Percentiles rank a stretch among this genome's conserved stretches.
These are phyloP conservation scores for Kuraishia floccosa DNA, from an alignment of 805 yeast genomes.

Conservation along the genomic window DNA sequence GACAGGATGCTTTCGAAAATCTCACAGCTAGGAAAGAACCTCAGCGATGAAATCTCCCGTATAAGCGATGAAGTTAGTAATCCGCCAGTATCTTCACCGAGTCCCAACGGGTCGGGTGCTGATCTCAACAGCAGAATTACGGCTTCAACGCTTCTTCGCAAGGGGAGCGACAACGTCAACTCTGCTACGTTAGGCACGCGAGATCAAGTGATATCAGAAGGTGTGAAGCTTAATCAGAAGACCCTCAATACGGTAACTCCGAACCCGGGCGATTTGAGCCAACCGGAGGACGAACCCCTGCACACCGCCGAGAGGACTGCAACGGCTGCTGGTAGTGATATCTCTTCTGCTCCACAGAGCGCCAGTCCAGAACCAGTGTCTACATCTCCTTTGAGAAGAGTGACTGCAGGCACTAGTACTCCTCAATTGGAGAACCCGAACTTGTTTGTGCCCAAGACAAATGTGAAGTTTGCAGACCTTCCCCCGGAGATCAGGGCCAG, in stretches of 20 bases:
- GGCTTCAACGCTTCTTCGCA: conserved; percentile 3
- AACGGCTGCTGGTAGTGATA: background rate
- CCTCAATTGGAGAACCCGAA: conserved; percentile 1
- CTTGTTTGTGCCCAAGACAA: conserved; percentile 1
- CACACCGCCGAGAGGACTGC: background rate
- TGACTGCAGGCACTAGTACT: no score
- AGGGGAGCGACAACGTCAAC: conserved; percentile 2
- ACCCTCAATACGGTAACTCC: conserved; percentile 34
- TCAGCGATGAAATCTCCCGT: conserved; percentile 44
- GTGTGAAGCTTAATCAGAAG: conserved; percentile 8
- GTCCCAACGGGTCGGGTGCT: conserved; percentile 25
- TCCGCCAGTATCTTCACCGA: conserved; percentile 5
- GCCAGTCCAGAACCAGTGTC: conserved; percentile 2
- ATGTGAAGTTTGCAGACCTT: conserved; percentile 23
- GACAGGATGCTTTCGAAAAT: conserved; percentile 39
- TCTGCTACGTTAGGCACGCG: background rate
- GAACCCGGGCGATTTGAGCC: conserved; percentile 28
- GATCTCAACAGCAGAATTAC: conserved; percentile 4
- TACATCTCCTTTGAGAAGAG: conserved; percentile 3
- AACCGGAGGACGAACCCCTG: conserved; percentile 30
- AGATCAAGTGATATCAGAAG: background rate
- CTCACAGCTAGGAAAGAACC: conserved; percentile 51
- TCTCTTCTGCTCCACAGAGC: conserved; percentile 2
- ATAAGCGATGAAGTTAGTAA: conserved; percentile 18
- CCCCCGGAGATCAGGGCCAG: conserved; percentile 50